Percentiles rank a stretch among this genome's conserved stretches.
Evolutionary conservation across 2,329 filamentous ascomycete genomes (phyloP).

Genomic region (Pyrenophora teres): DNA sequence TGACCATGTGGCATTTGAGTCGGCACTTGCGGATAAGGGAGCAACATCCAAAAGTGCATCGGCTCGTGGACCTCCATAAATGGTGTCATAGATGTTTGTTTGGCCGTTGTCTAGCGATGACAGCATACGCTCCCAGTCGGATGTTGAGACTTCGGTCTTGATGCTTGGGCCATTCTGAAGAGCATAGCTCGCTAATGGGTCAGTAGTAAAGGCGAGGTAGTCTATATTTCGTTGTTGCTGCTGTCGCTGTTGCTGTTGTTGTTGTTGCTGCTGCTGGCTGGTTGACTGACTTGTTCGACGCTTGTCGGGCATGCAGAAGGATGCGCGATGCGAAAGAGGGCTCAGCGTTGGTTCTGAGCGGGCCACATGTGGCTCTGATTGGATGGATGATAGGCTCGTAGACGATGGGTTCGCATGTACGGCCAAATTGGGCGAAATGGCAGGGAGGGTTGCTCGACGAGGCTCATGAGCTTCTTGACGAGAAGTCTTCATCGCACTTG

Average conservation of each 20-base stretch:
- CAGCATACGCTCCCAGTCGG: slow-evolving; percentile 83
- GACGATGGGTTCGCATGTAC: slow-evolving; percentile 54
- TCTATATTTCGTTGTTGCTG: slow-evolving; percentile 51
- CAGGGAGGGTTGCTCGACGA: slow-evolving; percentile 51
- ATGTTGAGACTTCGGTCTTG: slow-evolving; percentile 59
- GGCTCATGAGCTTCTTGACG: slow-evolving; percentile 38
- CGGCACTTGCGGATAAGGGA: slow-evolving; percentile 35
- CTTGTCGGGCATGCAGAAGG: slow-evolving; percentile 38
- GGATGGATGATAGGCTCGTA: slow-evolving; percentile 56
- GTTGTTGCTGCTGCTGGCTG: slow-evolving; percentile 22
- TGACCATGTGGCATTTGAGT: slow-evolving; percentile 43
- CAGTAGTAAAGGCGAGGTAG: slow-evolving; percentile 53
- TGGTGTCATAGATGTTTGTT: slow-evolving; percentile 82
- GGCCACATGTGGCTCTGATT: slow-evolving; percentile 51
- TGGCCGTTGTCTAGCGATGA: slow-evolving; percentile 78
- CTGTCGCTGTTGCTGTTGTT: slow-evolving; percentile 19
- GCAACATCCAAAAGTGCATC: slow-evolving; percentile 45
- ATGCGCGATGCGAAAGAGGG: slow-evolving; percentile 46
- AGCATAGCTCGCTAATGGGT: slow-evolving; percentile 40
- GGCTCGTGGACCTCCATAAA: slow-evolving; percentile 69
- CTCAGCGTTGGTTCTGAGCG: slow-evolving; percentile 56
- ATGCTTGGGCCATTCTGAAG: slow-evolving; percentile 45
- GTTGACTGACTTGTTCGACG: slow-evolving; percentile 41
- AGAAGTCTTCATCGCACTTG: slow-evolving; percentile 31
- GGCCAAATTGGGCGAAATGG: slow-evolving; percentile 49